Conservation (phyloP, 2,329 filamentous ascomycete species). For the Nakataea oryzae region DNA sequence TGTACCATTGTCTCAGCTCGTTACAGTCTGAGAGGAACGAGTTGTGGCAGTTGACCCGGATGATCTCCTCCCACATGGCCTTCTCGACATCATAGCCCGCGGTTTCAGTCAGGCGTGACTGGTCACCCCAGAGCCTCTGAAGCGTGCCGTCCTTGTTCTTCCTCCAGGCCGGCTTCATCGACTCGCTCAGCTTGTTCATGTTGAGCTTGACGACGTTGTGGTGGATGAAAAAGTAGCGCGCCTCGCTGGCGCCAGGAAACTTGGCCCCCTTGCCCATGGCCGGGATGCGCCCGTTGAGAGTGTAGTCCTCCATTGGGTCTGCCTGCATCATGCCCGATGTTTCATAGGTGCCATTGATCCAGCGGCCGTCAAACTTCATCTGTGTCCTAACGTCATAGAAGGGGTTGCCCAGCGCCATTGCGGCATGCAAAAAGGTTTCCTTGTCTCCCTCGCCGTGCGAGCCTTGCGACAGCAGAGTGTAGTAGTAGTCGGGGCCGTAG, state of each 20-base stretch:
- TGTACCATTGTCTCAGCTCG: not conserved
- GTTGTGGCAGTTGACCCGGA: constrained; percentile 16
- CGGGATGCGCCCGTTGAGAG: constrained; percentile 4
- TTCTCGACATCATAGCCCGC: constrained; percentile 22
- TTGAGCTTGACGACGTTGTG: constrained; percentile 26
- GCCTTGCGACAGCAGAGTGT: constrained; percentile 33
- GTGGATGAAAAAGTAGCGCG: constrained; percentile 22
- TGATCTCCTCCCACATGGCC: constrained; percentile 20
- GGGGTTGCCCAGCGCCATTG: constrained; percentile 25
- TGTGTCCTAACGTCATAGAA: constrained; percentile 27
- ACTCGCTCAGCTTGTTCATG: constrained; percentile 14
- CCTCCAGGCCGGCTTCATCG: constrained; percentile 10
- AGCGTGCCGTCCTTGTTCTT: constrained; percentile 12
- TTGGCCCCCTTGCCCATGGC: not conserved
- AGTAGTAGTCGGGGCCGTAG: constrained; percentile 40
- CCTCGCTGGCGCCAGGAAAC: not conserved
- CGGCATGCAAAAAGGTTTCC: constrained; percentile 35
- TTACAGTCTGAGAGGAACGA: constrained; percentile 7
- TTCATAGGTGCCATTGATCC: constrained; percentile 15
- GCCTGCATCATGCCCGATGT: constrained; percentile 18
- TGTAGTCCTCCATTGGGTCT: constrained; percentile 18
- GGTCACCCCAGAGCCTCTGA: constrained; percentile 18
- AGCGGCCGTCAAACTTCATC: constrained; percentile 20
- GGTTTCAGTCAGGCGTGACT: constrained; percentile 11
- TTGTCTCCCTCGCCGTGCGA: constrained; percentile 33